Percentiles rank a stretch among this genome's conserved stretches.
Conservation (phyloP, 192 early-diverging fungal species). For the Obelidium mucronatum region DNA sequence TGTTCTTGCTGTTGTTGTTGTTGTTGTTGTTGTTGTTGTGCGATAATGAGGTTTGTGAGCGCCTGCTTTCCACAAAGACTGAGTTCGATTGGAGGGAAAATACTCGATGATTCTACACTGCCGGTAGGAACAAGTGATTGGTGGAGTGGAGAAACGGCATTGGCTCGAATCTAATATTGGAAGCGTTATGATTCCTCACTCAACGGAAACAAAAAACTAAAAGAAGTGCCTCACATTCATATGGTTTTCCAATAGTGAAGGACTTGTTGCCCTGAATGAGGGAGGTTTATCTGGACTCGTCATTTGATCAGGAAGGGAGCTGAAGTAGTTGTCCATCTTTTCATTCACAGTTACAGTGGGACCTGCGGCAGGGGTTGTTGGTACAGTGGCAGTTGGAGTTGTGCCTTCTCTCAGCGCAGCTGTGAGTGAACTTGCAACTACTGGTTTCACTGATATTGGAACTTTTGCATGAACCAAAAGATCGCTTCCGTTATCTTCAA, state of each 20-base stretch:
- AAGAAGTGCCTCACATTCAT: slow-evolving; percentile 5
- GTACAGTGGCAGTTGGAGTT: no score
- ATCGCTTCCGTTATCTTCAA: background rate
- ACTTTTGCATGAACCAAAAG: background rate
- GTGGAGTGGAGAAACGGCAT: no score
- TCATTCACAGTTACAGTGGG: slow-evolving; percentile 33
- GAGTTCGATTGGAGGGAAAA: slow-evolving; percentile 60
- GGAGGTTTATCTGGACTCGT: slow-evolving; percentile 31
- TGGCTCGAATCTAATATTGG: no score
- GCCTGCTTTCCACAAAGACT: slow-evolving; percentile 59
- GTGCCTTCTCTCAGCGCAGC: background rate
- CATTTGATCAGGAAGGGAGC: slow-evolving; percentile 41
- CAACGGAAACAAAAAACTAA: background rate
- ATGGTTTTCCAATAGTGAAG: slow-evolving; percentile 10
- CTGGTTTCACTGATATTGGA: background rate
- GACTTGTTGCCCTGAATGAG: slow-evolving; percentile 19
- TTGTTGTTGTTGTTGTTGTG: background rate
- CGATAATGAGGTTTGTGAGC: slow-evolving; percentile 1
- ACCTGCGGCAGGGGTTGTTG: background rate
- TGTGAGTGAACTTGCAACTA: slow-evolving; percentile 1
- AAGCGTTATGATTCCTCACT: no score
- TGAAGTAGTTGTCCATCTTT: slow-evolving; percentile 59
- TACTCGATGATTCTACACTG: no score
- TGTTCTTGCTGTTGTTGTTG: background rate
- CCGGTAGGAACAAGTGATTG: no score